Base-by-base conservation (phyloP, 148 eudicot genomes). In the Camellia lanceoleosa region DNA sequence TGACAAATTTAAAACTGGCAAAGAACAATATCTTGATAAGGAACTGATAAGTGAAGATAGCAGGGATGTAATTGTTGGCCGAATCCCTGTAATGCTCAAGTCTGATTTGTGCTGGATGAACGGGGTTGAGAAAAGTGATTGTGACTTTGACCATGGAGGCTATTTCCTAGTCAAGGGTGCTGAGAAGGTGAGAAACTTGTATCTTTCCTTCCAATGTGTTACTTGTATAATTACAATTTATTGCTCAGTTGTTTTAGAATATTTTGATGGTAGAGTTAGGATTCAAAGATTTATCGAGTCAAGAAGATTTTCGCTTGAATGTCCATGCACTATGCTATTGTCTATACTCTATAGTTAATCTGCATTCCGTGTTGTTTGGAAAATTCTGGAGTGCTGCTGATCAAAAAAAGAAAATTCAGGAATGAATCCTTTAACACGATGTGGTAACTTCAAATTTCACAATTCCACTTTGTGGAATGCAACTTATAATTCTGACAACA, bases 121-220 rank as follows among this genome's bases (percentile, higher is more conserved):
- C 59, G 88, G 71, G 78, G 83, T 67, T 63, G 93, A 87, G 73
- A 87, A 89, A 71, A 87, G 83, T 7, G 98, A 96, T 75, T 96
- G 99, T 77, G 97, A 96, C 78, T 96, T 92, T 81, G 99, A 96
- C 78, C 87, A 90, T 69, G 99, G 99, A n/a, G 99, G 99, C 62
- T 93, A 93, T 79, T 96, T 96, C 78, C 86, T 96, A 15, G 83
- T 96, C 80, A 96, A 96, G 89, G 99, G 99, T 52, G 97, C 99
- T 80, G 99, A 96, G 83, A 96, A 96, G 98, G 99, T 93, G 75
- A 65, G 74, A 61, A 46, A 61, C 11, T 23, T 69, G 78, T 51
- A 19, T 63, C 56, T 38, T 9, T 71, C 81, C 42, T 55, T 67
- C 61, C 12, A 41, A 7, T 20, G 10, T 63, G 55, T 49, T 15